These are phyloP conservation scores for Achaetomium macrosporum DNA, from an alignment of 2,329 filamentous ascomycete genomes.

Conservation along the genomic window DNA sequence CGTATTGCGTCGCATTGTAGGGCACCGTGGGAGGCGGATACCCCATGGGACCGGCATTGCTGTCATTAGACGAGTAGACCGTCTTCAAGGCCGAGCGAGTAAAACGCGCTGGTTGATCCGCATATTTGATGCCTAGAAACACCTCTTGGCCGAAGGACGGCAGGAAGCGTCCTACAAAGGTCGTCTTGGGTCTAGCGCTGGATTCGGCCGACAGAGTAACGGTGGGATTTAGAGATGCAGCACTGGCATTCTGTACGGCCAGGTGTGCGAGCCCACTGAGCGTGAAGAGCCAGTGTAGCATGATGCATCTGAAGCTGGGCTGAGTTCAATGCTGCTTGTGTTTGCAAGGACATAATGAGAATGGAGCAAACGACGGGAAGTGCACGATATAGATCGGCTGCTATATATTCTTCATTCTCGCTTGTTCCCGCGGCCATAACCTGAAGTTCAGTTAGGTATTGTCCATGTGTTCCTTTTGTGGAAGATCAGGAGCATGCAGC, in stretches of 20 bases:
- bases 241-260: neutral
- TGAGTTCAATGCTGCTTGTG: neutral
- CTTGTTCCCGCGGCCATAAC: no score
- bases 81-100: neutral
- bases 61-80: neutral
- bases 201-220: neutral
- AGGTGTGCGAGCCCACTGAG: neutral
- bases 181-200: neutral
- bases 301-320: neutral
- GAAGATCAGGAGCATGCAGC: no score
- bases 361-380: no score
- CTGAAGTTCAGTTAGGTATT: no score
- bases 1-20: neutral
- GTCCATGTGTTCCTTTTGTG: no score
- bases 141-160: neutral
- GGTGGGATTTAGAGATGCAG: neutral
- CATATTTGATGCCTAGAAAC: neutral
- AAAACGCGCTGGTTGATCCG: neutral
- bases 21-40: neutral
- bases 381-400: no score
- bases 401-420: no score
- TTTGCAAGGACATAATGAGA: no score
- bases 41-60: neutral
- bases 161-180: neutral
- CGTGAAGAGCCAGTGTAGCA: neutral